Base-by-base conservation (phyloP, 768 basidiomycete genomes). In the Mycena crocata region DNA sequence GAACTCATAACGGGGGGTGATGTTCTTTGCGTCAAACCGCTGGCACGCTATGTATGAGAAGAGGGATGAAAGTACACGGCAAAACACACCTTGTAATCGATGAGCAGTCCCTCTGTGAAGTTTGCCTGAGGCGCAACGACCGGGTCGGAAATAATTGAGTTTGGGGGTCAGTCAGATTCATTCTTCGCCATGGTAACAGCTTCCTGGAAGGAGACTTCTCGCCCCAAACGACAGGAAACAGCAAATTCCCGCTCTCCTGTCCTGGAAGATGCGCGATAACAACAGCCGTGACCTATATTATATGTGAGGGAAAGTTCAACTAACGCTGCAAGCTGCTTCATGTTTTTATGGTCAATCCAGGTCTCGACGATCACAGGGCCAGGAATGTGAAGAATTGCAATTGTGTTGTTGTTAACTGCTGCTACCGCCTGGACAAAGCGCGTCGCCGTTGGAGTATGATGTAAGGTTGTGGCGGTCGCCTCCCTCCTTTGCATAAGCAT, bases 21-120 rank as follows among this genome's bases (percentile, higher is more conserved):
- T 64, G 32, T 64, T 64, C 24, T 64, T 64, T 9, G 63, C 63
- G 35, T 64, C 63, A 34, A 64, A 64, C 63, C 63, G 58, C 63
- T 64, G 31, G 5, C 13, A 32, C 14, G 19, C 5, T 32, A 4
- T 31, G 34, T 28, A 26, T 50, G 23, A 42, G 26, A 32, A 31
- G n/a, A 14, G 17, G 9, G 14, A 21, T 5, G 28, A 17, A 24
- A 28, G 26, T 19, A 31, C 17, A 12, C 17, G 15, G 35, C 42
- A 21, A n/a, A 40, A 45, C 49, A 13, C 28, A 52, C 63, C 49
- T 64, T 64, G 31, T 64, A 64, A 23, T 64, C 63, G 6, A 64
- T 14, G 34, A 57, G 37, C 48, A 64, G 57, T 42, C 58, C 44
- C 49, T 64, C 63, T 21, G 63, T 64, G 26, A 64, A 64, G 24